phyloP scores from a whole-genome alignment of 352 stramenopile species.

The Phytophthora syringae region DNA sequence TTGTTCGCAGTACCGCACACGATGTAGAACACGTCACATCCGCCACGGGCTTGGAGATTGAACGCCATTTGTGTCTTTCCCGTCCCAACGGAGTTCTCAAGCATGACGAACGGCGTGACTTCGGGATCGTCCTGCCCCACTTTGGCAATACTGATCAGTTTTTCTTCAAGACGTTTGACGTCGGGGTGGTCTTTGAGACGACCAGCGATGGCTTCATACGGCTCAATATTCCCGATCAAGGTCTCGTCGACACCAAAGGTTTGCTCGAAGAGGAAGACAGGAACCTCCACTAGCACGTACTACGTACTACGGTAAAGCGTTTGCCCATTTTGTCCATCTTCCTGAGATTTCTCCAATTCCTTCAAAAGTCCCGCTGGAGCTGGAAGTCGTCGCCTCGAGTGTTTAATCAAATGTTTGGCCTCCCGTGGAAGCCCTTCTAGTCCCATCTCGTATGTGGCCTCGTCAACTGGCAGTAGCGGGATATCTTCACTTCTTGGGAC shows the following conservation, averaged over 20 bases:
- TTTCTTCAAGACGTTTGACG: background rate
- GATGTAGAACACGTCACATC: too few species aligned
- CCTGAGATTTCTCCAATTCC: too few species aligned
- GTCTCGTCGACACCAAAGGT: background rate
- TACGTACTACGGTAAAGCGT: too few species aligned
- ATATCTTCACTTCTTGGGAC: background rate
- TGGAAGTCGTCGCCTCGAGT: background rate
- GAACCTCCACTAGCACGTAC: background rate
- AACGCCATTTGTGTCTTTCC: too few species aligned
- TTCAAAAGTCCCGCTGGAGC: background rate
- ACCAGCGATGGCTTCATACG: background rate
- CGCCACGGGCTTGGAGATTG: too few species aligned
- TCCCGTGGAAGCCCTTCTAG: background rate
- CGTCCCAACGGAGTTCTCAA: background rate
- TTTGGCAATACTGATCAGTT: background rate
- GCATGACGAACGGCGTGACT: background rate
- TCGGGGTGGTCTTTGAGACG: background rate
- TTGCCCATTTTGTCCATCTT: background rate
- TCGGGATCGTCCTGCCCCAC: background rate
- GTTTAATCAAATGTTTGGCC: background rate
- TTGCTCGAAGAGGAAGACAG: background rate
- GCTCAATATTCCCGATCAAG: background rate
- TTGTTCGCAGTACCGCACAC: background rate
- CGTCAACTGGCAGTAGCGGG: background rate
- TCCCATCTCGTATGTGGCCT: background rate